These are phyloP conservation scores for Backusella macrospora DNA, from an alignment of 192 early-diverging fungal species.

Conservation along the genomic window DNA sequence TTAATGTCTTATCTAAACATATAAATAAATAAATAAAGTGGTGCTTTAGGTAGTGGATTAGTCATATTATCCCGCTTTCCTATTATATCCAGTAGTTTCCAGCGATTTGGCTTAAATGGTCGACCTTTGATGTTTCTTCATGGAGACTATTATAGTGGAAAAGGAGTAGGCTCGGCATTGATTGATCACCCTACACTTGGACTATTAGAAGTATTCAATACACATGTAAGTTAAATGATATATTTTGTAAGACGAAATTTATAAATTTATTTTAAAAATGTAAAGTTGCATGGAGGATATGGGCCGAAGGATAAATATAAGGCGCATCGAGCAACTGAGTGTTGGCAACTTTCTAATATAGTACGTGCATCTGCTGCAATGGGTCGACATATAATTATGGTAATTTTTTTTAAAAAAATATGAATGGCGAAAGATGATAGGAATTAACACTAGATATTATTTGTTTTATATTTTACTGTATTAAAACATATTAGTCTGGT, in stretches of 20 bases:
- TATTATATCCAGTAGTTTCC: conserved; percentile 43
- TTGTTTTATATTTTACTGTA: not conserved
- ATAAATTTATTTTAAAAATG: too few relatives aligned
- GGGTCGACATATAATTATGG: conserved; percentile 58
- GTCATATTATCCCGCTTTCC: conserved; percentile 50
- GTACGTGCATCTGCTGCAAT: conserved; percentile 46
- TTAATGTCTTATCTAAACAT: not conserved
- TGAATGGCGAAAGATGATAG: not conserved
- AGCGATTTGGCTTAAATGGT: conserved; percentile 50
- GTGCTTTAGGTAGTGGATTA: conserved; percentile 44
- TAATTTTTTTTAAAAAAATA: conserved; percentile 24
- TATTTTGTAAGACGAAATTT: too few relatives aligned
- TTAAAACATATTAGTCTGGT: conserved; percentile 42
- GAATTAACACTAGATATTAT: not conserved
- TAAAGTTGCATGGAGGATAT: conserved; percentile 58
- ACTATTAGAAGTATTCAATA: conserved; percentile 57
- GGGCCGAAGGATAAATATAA: conserved; percentile 47
- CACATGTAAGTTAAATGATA: conserved; percentile 50
- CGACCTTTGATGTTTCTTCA: conserved; percentile 53
- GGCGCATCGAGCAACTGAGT: conserved; percentile 51
- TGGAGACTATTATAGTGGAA: conserved; percentile 61
- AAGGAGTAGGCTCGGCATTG: conserved; percentile 49
- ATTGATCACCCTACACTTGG: conserved; percentile 55
- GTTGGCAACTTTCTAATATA: conserved; percentile 52
- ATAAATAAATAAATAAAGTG: conserved; percentile 23